Evolutionary conservation across 2,329 filamentous ascomycete species (phyloP).

Genomic region (Thermoascus crustaceus): DNA sequence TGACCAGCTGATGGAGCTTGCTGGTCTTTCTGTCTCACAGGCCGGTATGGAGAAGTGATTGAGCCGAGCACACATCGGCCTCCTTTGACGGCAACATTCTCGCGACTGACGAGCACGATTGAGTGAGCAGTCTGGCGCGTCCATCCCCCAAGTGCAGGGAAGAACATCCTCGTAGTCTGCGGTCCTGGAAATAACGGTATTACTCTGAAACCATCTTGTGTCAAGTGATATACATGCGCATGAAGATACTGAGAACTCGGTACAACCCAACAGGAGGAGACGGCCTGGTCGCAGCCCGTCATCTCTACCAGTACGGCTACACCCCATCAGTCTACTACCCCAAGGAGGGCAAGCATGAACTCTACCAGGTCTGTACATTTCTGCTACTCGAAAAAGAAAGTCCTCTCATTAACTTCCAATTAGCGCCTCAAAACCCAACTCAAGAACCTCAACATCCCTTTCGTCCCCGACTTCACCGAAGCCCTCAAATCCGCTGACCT

Average conservation of each 20-base stretch:
- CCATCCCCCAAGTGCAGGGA: slow-evolving; percentile 65
- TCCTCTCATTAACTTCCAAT: not conserved
- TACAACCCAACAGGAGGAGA: slow-evolving; percentile 63
- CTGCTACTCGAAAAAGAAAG: not conserved
- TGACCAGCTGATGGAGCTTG: slow-evolving; percentile 95
- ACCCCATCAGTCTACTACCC: slow-evolving; percentile 84
- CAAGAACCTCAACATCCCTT: slow-evolving; percentile 71
- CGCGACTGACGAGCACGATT: slow-evolving; percentile 1
- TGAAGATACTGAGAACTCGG: not conserved
- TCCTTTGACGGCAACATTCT: not conserved
- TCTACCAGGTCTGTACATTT: slow-evolving; percentile 60
- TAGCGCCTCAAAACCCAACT: slow-evolving; percentile 79
- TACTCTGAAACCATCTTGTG: slow-evolving; percentile 2
- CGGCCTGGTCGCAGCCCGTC: slow-evolving; percentile 85
- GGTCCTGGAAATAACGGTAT: slow-evolving; percentile 64
- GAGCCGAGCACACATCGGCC: not conserved
- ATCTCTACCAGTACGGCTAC: slow-evolving; percentile 89
- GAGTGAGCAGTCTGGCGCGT: slow-evolving; percentile 64
- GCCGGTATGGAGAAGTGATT: slow-evolving; percentile 48
- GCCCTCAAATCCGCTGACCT: slow-evolving; percentile 66
- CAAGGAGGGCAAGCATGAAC: slow-evolving; percentile 80
- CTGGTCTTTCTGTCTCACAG: slow-evolving; percentile 86
- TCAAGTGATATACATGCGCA: not conserved
- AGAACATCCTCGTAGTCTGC: slow-evolving; percentile 75
- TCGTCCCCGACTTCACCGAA: slow-evolving; percentile 67